phyloP scores from a whole-genome alignment of 2,329 filamentous ascomycete genomes.

The Beauveria scarabaeidicola region DNA sequence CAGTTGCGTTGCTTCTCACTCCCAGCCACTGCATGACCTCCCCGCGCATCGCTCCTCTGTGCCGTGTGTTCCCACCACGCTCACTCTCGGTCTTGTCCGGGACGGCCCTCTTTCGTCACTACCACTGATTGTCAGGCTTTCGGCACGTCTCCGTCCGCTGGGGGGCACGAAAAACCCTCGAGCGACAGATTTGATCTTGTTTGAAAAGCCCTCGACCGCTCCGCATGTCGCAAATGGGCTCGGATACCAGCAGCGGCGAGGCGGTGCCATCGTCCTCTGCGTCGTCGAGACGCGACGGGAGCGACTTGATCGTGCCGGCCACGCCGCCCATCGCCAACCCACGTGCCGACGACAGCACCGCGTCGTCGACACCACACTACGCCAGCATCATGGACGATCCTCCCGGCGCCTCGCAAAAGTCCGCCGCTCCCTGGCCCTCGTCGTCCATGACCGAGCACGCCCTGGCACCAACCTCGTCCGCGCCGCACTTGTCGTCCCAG shows the following conservation, averaged over 20 bases:
- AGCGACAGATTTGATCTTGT: neutral
- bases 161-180: neutral
- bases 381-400: neutral
- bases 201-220: neutral
- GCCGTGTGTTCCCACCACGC: neutral
- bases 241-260: conserved; percentile 3
- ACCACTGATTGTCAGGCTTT: neutral
- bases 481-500: conserved; percentile 1
- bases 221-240: conserved; percentile 12
- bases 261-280: conserved; percentile 8
- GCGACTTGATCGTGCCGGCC: conserved; percentile 10
- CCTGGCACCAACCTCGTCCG: neutral
- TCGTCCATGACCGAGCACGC: neutral
- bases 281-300: conserved; percentile 12
- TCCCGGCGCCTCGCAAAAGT: neutral
- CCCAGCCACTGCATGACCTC: neutral
- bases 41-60: neutral
- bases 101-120: neutral
- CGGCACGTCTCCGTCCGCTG: neutral
- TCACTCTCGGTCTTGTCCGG: conserved; percentile 7
- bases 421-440: neutral
- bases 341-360: neutral
- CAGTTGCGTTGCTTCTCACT: neutral
- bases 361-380: neutral
- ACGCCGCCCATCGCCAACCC: conserved; percentile 9